Percentiles rank a stretch among this genome's conserved stretches.
Conservation (phyloP, 345 rosid genomes). For the Hirschfeldia incana region DNA sequence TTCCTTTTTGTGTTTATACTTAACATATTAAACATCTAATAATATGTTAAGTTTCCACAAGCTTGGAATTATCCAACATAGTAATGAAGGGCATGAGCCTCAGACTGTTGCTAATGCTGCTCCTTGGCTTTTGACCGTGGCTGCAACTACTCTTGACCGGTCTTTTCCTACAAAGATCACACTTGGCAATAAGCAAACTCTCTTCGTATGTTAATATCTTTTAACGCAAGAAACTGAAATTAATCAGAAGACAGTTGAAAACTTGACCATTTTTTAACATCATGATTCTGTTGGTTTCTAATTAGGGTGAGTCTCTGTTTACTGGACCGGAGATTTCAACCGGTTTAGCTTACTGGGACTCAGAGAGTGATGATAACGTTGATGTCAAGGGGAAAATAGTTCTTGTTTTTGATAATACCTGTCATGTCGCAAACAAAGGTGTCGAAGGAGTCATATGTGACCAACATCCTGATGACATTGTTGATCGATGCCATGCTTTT, state of each 20-base stretch:
- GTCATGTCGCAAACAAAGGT: not conserved
- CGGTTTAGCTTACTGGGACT: not conserved
- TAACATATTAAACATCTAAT: no score
- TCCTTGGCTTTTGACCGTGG: constrained; percentile 55
- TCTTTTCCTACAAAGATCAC: constrained; percentile 44
- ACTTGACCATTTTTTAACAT: not conserved
- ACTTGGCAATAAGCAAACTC: constrained; percentile 35
- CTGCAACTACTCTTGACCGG: constrained; percentile 51
- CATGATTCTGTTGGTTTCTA: constrained; percentile 6
- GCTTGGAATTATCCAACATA: not conserved
- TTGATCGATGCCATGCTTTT: constrained; percentile 7
- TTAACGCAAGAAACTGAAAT: not conserved
- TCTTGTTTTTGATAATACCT: not conserved
- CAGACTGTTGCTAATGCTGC: constrained; percentile 46
- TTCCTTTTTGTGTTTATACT: no score
- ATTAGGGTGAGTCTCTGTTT: constrained; percentile 41
- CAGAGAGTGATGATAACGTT: not conserved
- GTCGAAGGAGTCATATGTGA: constrained; percentile 40
- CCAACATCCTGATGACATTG: constrained; percentile 13
- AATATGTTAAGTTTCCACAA: no score
- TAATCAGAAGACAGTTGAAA: not conserved
- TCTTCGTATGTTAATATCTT: constrained; percentile 21
- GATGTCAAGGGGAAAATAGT: constrained; percentile 36
- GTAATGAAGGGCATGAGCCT: constrained; percentile 39
- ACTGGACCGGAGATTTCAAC: constrained; percentile 31